Percentiles rank a stretch among this genome's conserved stretches.
Evolutionary conservation across 768 basidiomycete species (phyloP).

Genomic region (Trametes elegans): DNA sequence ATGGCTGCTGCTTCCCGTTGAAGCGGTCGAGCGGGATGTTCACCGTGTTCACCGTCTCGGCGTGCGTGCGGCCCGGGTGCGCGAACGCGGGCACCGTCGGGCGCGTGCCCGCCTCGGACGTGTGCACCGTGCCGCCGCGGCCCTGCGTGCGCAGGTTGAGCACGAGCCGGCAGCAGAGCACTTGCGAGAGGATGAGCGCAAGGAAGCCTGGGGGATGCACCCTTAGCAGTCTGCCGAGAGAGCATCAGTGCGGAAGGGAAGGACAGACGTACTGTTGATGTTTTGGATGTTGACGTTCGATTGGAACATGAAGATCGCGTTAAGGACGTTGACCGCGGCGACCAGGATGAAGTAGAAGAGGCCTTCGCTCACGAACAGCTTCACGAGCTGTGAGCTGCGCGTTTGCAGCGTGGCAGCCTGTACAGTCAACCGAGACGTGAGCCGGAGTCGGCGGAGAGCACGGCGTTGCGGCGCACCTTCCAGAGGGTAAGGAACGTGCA

Average conservation of each 20-base stretch:
- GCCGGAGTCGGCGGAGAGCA: neutral
- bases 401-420: slow-evolving; percentile 1
- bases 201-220: neutral
- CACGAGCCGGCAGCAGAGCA: slow-evolving; percentile 13
- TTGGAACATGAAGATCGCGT: slow-evolving; percentile 14
- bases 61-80: neutral
- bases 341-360: slow-evolving; percentile 11
- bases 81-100: slow-evolving; percentile 2
- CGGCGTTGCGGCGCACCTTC: slow-evolving; percentile 1
- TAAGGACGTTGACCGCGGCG: slow-evolving; percentile 9
- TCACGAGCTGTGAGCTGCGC: slow-evolving; percentile 3
- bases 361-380: slow-evolving; percentile 9
- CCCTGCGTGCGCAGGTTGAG: slow-evolving; percentile 8
- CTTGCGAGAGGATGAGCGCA: slow-evolving; percentile 9
- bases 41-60: neutral
- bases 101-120: neutral
- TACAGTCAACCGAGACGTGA: neutral
- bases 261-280: slow-evolving; percentile 9
- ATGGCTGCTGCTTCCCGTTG: neutral
- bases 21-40: slow-evolving; percentile 13
- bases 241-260: neutral
- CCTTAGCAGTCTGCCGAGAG: neutral
- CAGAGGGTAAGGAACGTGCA: slow-evolving; percentile 10
- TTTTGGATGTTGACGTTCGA: slow-evolving; percentile 10
- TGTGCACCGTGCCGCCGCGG: neutral